Conservation (phyloP, 169 alveolate genomes). For the Eimeria acervulina region DNA sequence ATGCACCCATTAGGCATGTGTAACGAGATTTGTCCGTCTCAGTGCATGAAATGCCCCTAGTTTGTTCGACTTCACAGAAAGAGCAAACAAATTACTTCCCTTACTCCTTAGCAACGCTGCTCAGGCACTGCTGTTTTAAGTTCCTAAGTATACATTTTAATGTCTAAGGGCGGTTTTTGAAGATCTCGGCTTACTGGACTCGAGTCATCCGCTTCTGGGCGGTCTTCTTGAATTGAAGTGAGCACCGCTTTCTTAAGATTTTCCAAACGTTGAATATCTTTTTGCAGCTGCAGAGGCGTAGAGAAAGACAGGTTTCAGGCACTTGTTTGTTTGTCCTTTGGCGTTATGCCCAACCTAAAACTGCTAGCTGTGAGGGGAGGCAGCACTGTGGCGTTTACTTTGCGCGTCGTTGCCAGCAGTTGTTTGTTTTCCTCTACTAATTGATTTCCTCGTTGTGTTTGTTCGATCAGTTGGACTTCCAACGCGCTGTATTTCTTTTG, state of each 20-base stretch:
- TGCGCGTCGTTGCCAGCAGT: slow-evolving; percentile 89
- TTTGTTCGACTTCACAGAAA: background rate
- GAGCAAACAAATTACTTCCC: background rate
- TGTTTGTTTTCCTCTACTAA: slow-evolving; percentile 92
- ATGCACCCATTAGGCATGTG: background rate
- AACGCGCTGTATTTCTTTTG: slow-evolving; percentile 91
- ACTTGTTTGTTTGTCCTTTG: background rate
- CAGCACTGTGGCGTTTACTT: slow-evolving; percentile 69
- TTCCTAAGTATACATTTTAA: too few species aligned
- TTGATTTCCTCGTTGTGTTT: slow-evolving; percentile 92
- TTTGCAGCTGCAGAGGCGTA: slow-evolving; percentile 85
- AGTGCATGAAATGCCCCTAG: background rate
- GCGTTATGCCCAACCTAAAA: background rate
- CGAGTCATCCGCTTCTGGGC: slow-evolving; percentile 84
- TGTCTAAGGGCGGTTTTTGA: background rate
- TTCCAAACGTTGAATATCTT: slow-evolving; percentile 91
- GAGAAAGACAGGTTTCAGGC: background rate
- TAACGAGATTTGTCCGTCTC: background rate
- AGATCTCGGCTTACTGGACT: slow-evolving; percentile 12
- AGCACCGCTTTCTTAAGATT: slow-evolving; percentile 91
- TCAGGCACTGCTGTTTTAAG: background rate
- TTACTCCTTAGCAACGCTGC: background rate
- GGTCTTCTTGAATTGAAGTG: slow-evolving; percentile 92
- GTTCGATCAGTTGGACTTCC: slow-evolving; percentile 92
- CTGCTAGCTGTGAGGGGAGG: background rate